Evolutionary conservation across 192 early-diverging fungal species (phyloP).

Genomic region (Anaeromyces robustus): DNA sequence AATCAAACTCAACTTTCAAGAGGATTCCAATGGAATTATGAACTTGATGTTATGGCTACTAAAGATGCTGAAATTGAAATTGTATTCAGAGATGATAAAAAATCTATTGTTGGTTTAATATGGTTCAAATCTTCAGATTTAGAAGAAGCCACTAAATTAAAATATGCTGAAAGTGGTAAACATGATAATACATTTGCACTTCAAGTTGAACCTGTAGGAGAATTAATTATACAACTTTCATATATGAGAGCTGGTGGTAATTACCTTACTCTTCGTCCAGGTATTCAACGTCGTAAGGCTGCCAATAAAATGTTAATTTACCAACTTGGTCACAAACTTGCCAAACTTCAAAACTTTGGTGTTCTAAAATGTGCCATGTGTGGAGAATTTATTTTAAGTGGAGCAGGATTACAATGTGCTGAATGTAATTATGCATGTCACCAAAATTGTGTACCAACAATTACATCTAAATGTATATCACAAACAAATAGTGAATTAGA

Average conservation of each 20-base stretch:
- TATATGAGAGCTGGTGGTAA: neutral
- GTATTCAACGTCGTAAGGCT: neutral
- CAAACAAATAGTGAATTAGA: slow-evolving; percentile 38
- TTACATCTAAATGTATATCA: slow-evolving; percentile 81
- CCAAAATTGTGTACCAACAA: slow-evolving; percentile 65
- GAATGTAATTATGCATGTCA: slow-evolving; percentile 91
- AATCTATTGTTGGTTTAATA: neutral
- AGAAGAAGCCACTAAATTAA: neutral
- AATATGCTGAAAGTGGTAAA: neutral
- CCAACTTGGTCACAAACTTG: slow-evolving; percentile 81
- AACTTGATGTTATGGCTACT: neutral
- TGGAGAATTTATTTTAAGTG: slow-evolving; percentile 82
- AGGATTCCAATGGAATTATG: neutral
- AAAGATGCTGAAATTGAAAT: neutral
- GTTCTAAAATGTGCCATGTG: slow-evolving; percentile 97
- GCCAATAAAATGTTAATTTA: neutral
- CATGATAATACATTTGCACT: neutral
- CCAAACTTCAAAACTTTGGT: slow-evolving; percentile 74
- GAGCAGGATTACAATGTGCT: slow-evolving; percentile 79
- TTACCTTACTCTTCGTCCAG: neutral
- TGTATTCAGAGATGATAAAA: neutral
- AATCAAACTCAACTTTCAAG: neutral
- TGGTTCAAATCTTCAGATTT: neutral
- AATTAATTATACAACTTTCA: neutral
- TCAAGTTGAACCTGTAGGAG: neutral